These are phyloP conservation scores for Syncephalastrum contaminatum DNA, from an alignment of 371 early-diverging fungal species.

Conservation along the genomic window DNA sequence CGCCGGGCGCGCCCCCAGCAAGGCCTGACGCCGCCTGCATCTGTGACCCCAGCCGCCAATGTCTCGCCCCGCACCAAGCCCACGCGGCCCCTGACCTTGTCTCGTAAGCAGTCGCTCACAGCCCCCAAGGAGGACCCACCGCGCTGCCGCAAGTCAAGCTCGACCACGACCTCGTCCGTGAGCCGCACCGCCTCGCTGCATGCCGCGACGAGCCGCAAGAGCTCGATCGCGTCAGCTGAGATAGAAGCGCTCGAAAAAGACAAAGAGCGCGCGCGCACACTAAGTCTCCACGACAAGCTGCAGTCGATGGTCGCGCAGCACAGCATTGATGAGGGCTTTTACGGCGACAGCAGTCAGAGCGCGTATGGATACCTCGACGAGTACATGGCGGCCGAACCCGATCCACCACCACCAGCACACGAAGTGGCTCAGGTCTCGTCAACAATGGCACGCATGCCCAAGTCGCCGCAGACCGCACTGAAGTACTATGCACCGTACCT, in stretches of 20 bases:
- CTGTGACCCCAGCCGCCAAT: constrained; percentile 3
- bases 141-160: constrained; percentile 7
- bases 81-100: background rate
- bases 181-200: constrained; percentile 14
- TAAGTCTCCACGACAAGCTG: constrained; percentile 23
- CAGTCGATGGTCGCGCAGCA: constrained; percentile 17
- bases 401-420: no score
- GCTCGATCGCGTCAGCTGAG: constrained; percentile 9
- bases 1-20: constrained; percentile 11
- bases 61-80: constrained; percentile 1
- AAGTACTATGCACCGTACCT: constrained; percentile 64
- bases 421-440: no score
- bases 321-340: constrained; percentile 14
- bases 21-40: background rate
- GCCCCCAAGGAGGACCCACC: constrained; percentile 1
- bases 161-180: constrained; percentile 2
- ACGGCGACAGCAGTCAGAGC: background rate
- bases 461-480: constrained; percentile 28
- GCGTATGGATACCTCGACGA: no score
- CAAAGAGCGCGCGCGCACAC: constrained; percentile 14
- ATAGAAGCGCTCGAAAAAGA: constrained; percentile 13
- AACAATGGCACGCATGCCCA: no score
- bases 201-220: constrained; percentile 9
- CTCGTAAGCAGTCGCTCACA: background rate
- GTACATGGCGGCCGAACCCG: no score